Evolutionary conservation across 164 flowering plant genomes (phyloP).

Genomic region (Tinospora cordifolia): DNA sequence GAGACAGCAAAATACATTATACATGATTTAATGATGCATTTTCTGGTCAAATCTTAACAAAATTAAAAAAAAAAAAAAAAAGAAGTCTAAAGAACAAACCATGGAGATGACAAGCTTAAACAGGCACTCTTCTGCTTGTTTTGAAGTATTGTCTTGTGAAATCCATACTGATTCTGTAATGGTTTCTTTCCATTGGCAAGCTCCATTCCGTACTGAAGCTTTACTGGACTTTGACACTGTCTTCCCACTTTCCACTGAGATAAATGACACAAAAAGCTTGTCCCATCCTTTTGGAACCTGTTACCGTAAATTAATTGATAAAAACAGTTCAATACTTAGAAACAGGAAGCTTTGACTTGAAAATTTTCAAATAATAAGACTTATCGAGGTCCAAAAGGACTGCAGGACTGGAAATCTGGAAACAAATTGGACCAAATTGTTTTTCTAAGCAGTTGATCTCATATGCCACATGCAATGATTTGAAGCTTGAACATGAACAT

Average conservation of each 20-base stretch:
- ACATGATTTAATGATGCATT: neutral
- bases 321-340: neutral
- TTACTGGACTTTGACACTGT: conserved; percentile 39
- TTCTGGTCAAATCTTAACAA: neutral
- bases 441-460: neutral
- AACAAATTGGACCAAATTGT: neutral
- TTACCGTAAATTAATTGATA: neutral
- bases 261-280: conserved; percentile 41
- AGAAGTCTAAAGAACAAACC: conserved; percentile 21
- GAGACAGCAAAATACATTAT: neutral
- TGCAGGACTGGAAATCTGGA: neutral
- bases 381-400: neutral
- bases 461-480: too few species aligned
- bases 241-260: conserved; percentile 48
- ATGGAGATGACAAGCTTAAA: conserved; percentile 43
- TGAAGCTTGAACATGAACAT: too few species aligned
- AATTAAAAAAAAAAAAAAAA: neutral
- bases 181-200: conserved; percentile 52
- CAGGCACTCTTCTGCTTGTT: conserved; percentile 31
- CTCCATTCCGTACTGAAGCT: conserved; percentile 42
- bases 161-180: conserved; percentile 48
- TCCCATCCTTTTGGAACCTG: conserved; percentile 78
- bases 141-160: conserved; percentile 32
- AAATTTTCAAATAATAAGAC: neutral
- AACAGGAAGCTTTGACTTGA: neutral